A percentile compares a stretch with the other conserved stretches of the same genome.
Evolutionary conservation across 116 monocot species (phyloP).

Genomic region (Papilionanthe hybrid): DNA sequence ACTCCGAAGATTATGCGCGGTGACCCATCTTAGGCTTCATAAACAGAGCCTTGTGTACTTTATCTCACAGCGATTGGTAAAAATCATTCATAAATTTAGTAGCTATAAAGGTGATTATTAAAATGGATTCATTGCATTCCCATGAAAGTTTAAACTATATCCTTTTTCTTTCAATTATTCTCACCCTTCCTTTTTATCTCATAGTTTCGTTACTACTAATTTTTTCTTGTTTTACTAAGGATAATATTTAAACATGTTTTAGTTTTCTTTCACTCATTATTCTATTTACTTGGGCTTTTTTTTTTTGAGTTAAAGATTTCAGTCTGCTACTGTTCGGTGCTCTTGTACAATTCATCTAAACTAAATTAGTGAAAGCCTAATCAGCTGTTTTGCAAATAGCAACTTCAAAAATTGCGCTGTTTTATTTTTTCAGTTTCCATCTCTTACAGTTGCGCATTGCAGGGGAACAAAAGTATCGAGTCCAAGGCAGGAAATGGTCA

Average conservation of each 20-base stretch:
- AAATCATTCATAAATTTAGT: background rate
- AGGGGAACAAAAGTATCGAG: constrained; percentile 36
- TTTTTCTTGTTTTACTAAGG: background rate
- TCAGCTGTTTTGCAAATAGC: background rate
- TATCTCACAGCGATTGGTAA: background rate
- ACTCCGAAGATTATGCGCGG: background rate
- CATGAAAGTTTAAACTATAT: background rate
- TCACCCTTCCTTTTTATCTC: background rate
- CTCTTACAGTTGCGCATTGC: constrained; percentile 13
- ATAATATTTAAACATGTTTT: background rate
- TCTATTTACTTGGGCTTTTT: background rate
- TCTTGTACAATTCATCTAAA: background rate
- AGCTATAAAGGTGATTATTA: background rate
- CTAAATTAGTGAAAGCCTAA: background rate
- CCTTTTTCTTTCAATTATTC: background rate
- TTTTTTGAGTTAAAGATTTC: no score
- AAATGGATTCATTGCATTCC: background rate
- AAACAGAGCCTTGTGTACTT: background rate
- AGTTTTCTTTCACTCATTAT: background rate
- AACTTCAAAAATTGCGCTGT: background rate
- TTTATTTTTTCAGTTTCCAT: background rate
- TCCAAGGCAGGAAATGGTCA: constrained; percentile 20
- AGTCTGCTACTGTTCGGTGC: no score
- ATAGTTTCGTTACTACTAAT: background rate
- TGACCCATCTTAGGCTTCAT: background rate